These are phyloP conservation scores for Dipodascopsis uninucleata DNA, from an alignment of 805 yeast genomes.

Conservation along the genomic window DNA sequence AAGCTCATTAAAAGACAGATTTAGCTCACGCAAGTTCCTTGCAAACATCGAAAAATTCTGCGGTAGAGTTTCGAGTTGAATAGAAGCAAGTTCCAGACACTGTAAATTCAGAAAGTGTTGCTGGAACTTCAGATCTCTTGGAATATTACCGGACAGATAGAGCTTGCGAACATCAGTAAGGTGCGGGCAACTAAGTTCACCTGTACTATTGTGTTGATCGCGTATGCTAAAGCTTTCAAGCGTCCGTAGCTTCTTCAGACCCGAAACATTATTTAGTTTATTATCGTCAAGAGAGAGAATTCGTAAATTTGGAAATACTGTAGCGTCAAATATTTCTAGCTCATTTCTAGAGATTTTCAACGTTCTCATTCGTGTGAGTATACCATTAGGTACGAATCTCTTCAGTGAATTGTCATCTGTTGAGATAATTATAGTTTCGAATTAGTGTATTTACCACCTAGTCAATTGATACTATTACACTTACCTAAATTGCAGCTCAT, in stretches of 20 bases:
- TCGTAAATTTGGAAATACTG: conserved; percentile 28
- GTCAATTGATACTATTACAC: too few species aligned
- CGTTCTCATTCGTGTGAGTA: conserved; percentile 39
- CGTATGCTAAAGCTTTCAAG: conserved; percentile 42
- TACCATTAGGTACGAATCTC: conserved; percentile 13
- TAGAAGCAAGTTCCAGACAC: conserved; percentile 33
- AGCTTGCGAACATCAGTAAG: conserved; percentile 37
- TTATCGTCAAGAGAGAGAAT: conserved; percentile 30
- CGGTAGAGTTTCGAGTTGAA: conserved; percentile 32
- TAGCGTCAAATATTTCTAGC: conserved; percentile 16
- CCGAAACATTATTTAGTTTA: conserved; percentile 32
- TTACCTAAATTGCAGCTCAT: conserved; percentile 42
- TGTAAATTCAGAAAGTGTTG: conserved; percentile 35
- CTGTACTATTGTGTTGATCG: conserved; percentile 16
- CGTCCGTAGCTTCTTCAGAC: conserved; percentile 36
- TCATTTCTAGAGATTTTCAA: conserved; percentile 44
- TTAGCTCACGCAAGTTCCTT: conserved; percentile 36
- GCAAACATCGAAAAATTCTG: conserved; percentile 27
- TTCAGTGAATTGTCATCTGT: conserved; percentile 29
- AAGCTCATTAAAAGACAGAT: conserved; percentile 34
- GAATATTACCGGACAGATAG: conserved; percentile 41
- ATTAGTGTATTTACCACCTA: too few species aligned
- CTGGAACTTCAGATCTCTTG: conserved; percentile 21
- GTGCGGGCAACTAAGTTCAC: conserved; percentile 15
- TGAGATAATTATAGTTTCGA: too few species aligned